Base-by-base conservation (phyloP, 2,329 filamentous ascomycete genomes). In the Fusarium chuoi region DNA sequence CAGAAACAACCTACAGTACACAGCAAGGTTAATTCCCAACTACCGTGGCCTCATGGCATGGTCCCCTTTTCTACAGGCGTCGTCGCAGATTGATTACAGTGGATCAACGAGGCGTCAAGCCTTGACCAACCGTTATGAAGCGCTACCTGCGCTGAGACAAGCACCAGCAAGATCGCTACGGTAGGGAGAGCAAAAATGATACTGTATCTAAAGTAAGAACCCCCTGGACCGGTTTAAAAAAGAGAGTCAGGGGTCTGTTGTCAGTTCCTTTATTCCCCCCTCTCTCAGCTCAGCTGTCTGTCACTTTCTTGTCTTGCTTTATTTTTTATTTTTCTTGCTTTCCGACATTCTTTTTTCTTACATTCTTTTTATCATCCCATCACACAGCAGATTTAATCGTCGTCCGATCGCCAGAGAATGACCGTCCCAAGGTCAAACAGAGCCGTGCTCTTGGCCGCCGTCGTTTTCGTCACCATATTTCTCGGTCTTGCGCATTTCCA, bases 401-500 rank as follows among this genome's bases (percentile, higher is more conserved):
- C 45, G 26, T 26, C 51, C 20, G 24, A 17, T 28, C 51, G 51
- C 24, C 49, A 20, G 14, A 70, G 65, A 54, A 70, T 70, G 67
- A 48, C 65, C 58, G 65, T 69, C 7, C 58, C 59, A 33, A 55
- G 67, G 59, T 70, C 67, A 35, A 70, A 70, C 52, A 54, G 65
- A 65, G 65, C 67, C 24, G 67, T 70, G 51, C 35, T 70, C 28
- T 41, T 70, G 66, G 67, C 67, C 51, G 67, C 65, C 24, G 51
- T 70, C 24, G 65, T 70, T 33, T 70, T 70, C 7, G 61, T 70
- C 51, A 70, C 67, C 41, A 70, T 70, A 17, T 70, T 70, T 48
- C 65, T 70, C 26, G 67, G 67, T 15, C 60, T 70, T 8, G 65
- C 67, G 26, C 67, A 70, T 70, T 70, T 70, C 51, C 67, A 70